Evolutionary conservation across 257 asterid species (phyloP), one percentile per base, ranked within the genome.

Genomic region (Orobanche coerulescens): DNA sequence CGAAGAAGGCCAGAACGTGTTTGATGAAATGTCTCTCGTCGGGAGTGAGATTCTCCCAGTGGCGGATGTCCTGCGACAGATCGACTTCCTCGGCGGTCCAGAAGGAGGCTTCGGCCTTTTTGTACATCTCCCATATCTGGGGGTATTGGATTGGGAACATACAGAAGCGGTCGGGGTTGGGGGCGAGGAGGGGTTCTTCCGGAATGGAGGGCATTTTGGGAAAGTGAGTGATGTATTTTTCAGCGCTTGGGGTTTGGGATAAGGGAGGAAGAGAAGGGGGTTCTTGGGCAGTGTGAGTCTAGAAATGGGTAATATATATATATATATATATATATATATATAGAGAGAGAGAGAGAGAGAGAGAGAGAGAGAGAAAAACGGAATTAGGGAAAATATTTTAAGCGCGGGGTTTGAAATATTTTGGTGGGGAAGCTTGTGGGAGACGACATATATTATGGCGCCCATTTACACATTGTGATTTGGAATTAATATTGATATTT

Each of bases 61-160:
- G 91, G 30, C 83, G 82, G 0, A 19, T 72, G 61, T 92, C 98
- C 36, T 76, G 76, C 0, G 98, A 86, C 5, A 88, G 63, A 64
- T 88, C 97, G 2, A 92, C 98, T 57, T 92, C 98, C 76, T 91
- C 98, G 12, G 88, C 98, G 3, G 98, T 91, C 96, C 98, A 91
- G 71, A 91, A 91, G 12, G 98, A 91, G 8, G 98, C 98, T 48
- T 79, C 84, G 46, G 98, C 97, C 31, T 92, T 92, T 80, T 92
- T 92, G 79, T 92, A 92, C 96, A 88, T 86, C 48, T 92, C 98
- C 98, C 98, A 92, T 37, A 92, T 79, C 55, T 93, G 88, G 0
- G 95, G 98, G 73, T 93, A 93, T 42, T 88, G 85, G 22, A 93
- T 84, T 1, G 98, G 98, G 66, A 93, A 93, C 98, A 93, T 93